Evolutionary conservation across 495 filamentous ascomycete genomes (phyloP).

Genomic region (Neurospora terricola): DNA sequence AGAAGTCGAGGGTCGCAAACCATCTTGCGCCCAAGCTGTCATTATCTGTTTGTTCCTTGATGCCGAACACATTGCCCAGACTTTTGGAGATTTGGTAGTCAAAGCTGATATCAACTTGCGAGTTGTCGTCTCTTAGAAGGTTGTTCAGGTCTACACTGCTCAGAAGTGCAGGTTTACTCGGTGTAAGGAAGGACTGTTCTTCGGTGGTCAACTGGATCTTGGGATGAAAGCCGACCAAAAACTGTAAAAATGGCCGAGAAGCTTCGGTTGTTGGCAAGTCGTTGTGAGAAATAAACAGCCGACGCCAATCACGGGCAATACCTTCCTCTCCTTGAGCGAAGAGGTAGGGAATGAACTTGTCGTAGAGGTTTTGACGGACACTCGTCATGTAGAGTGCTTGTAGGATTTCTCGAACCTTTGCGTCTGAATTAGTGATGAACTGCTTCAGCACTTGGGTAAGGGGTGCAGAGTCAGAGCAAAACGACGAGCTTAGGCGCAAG

Average conservation of each 20-base stretch:
- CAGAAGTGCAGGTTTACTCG: neutral
- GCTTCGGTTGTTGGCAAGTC: constrained; percentile 19
- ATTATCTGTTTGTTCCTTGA: constrained; percentile 39
- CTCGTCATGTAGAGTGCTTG: constrained; percentile 41
- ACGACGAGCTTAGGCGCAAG: constrained; percentile 23
- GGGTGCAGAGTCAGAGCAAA: constrained; percentile 19
- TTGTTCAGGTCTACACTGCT: neutral
- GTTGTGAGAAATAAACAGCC: constrained; percentile 15
- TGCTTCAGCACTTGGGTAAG: constrained; percentile 23
- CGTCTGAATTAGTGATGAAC: constrained; percentile 18
- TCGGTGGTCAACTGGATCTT: constrained; percentile 1
- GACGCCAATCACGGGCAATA: constrained; percentile 51
- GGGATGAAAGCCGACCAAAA: constrained; percentile 24
- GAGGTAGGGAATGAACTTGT: constrained; percentile 47
- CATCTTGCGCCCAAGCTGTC: constrained; percentile 57
- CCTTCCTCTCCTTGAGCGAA: constrained; percentile 36
- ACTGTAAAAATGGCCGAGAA: constrained; percentile 26
- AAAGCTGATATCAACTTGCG: constrained; percentile 8
- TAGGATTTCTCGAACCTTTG: constrained; percentile 20
- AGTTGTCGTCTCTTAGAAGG: neutral
- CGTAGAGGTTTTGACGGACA: constrained; percentile 49
- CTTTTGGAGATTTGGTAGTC: constrained; percentile 33
- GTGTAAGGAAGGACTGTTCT: neutral
- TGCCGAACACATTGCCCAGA: constrained; percentile 34
- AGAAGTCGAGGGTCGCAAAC: constrained; percentile 56